A percentile compares a stretch with the other conserved stretches of the same genome.
Conservation (phyloP, 192 early-diverging fungal species). For the Entomortierella lignicola region DNA sequence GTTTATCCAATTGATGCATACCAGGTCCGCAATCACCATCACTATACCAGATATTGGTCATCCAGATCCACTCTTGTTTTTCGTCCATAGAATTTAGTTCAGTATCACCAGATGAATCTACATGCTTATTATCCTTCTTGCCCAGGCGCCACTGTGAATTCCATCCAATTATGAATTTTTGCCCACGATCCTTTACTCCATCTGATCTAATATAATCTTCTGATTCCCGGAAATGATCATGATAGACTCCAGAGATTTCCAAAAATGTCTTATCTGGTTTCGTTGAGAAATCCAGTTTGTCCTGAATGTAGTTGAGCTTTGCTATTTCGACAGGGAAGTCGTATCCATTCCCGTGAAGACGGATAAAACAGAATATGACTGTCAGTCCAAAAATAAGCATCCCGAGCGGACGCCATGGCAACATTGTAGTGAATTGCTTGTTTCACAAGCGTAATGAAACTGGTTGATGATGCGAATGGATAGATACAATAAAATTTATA, state of each 20-base stretch:
- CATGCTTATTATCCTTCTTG: not conserved
- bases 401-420: constrained; percentile 44
- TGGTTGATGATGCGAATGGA: no score
- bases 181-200: not conserved
- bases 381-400: constrained; percentile 39
- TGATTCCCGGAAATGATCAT: constrained; percentile 11
- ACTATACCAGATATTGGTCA: constrained; percentile 41
- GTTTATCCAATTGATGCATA: not conserved
- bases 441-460: not conserved
- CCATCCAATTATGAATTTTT: constrained; percentile 20
- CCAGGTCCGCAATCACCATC: constrained; percentile 41
- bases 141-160: constrained; percentile 27
- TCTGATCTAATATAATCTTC: not conserved
- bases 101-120: not conserved
- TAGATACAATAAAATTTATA: no score
- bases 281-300: constrained; percentile 11
- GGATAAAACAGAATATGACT: constrained; percentile 47
- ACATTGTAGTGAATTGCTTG: constrained; percentile 4
- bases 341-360: constrained; percentile 43
- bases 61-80: constrained; percentile 37
- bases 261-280: constrained; percentile 23
- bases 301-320: not conserved
- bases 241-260: constrained; percentile 25
- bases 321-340: constrained; percentile 28
- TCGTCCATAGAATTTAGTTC: not conserved